Base-by-base conservation (phyloP, 176 grass and related monocot genomes). In the Typha latifolia region DNA sequence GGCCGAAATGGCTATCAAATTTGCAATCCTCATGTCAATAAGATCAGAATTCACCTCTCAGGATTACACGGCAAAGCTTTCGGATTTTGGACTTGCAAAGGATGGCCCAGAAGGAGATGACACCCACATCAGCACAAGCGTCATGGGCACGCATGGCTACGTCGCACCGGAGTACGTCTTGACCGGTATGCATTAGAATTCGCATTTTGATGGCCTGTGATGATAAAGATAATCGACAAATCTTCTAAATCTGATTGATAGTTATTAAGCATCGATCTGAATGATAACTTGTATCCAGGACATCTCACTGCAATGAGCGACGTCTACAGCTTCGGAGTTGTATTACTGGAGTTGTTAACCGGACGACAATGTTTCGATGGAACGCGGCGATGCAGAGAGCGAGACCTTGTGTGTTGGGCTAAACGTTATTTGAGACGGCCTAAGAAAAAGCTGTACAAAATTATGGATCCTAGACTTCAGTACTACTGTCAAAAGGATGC, bases 121-220 rank as follows among this genome's bases (percentile, higher is more conserved):
- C 62, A 90, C 86, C 16, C 95, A 99, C 29, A 82, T 99, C 48
- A 91, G 89, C 14, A 90, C 86, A 0, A 66, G 89, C 5, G 81
- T 99, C 32, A 99, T 99, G 95, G 95, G 95, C 47, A 99, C 95
- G 1, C 86, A 93, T 26, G 95, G 95, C 3, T 99, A 99, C 27
- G 84, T 89, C 13, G 95, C 95, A 48, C 95, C 95, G 0, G 95
- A 99, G 75, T 99, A 99, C 79, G 93, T 99, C 70, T 77, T 99
- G 86, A 99, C 95, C 1, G 90, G 90, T 81, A 61, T 32, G 16
- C 34, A 57, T 57, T 14, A 9, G 9, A 18, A 18, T 57, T 19
- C 15, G 10, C 15, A 55, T 18, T 16, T 7, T 7, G 0, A 55
- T 55, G 18, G 5, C 14, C 18, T 16, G 15, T 55, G 18, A 15